Conservation (phyloP, 2,329 filamentous ascomycete genomes). For the Xylaria polymorpha region DNA sequence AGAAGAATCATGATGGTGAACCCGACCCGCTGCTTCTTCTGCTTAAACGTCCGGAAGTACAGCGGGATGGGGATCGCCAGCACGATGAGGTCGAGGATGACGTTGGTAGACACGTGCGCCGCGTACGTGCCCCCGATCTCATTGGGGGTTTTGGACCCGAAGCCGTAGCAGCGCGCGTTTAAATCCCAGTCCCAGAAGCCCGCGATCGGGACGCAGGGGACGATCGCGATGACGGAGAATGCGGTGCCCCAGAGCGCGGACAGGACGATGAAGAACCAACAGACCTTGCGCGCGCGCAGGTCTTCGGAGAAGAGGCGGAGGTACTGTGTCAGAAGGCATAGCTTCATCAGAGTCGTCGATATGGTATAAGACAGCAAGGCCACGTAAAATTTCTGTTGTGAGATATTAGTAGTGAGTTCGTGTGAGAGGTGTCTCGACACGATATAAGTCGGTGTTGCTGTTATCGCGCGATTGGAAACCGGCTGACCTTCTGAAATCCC, state of each 20-base stretch:
- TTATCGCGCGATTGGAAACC: not conserved
- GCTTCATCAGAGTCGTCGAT: conserved; percentile 53
- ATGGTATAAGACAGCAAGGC: conserved; percentile 49
- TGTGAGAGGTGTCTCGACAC: not conserved
- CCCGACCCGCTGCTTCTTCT: conserved; percentile 48
- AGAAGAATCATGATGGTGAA: conserved; percentile 49
- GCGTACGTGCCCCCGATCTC: conserved; percentile 48
- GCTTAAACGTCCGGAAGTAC: conserved; percentile 44
- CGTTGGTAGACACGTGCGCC: conserved; percentile 49
- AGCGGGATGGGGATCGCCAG: conserved; percentile 50
- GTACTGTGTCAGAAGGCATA: conserved; percentile 54
- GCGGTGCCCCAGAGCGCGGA: conserved; percentile 48
- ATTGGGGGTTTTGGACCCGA: conserved; percentile 45
- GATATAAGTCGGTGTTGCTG: not conserved
- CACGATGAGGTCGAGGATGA: conserved; percentile 49
- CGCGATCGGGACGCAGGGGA: conserved; percentile 50
- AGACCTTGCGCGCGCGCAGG: conserved; percentile 39
- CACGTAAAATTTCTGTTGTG: conserved; percentile 50
- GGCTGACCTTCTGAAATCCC: conserved; percentile 44
- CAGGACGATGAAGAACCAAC: conserved; percentile 45
- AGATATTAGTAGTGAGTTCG: conserved; percentile 26
- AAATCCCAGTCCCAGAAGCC: conserved; percentile 48
- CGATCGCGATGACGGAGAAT: conserved; percentile 48
- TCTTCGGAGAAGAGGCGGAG: conserved; percentile 50
- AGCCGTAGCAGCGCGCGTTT: conserved; percentile 47